phyloP scores from a whole-genome alignment of 495 filamentous ascomycete species.

The Physcia stellaris region DNA sequence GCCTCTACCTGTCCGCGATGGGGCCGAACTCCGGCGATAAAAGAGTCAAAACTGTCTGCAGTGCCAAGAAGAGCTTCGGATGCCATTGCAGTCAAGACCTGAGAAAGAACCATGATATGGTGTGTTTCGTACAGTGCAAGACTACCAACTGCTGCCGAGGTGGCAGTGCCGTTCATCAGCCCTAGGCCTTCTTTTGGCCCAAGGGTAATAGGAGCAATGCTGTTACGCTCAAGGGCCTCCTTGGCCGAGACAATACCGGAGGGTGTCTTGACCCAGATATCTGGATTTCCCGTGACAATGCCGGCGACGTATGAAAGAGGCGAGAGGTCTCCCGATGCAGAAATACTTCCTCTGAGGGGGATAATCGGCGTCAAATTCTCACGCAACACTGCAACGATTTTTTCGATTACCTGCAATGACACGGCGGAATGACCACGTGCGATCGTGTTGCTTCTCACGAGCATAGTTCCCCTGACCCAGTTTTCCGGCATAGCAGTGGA shows the following conservation, averaged over 20 bases:
- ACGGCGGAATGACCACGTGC: slow-evolving; percentile 47
- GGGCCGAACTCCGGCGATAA: slow-evolving; percentile 42
- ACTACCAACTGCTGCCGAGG: slow-evolving; percentile 35
- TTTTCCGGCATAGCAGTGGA: slow-evolving; percentile 25
- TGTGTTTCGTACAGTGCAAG: slow-evolving; percentile 44
- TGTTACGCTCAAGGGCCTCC: slow-evolving; percentile 25
- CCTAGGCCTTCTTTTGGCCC: slow-evolving; percentile 47
- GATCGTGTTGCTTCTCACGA: slow-evolving; percentile 42
- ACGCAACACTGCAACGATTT: slow-evolving; percentile 30
- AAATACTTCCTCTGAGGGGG: slow-evolving; percentile 51
- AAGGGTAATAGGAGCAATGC: slow-evolving; percentile 32
- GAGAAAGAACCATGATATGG: slow-evolving; percentile 41
- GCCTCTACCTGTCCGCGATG: slow-evolving; percentile 49
- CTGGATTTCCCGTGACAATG: slow-evolving; percentile 41
- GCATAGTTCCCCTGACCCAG: slow-evolving; percentile 42
- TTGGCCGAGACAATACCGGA: slow-evolving; percentile 30
- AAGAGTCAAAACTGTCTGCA: slow-evolving; percentile 41
- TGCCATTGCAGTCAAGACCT: slow-evolving; percentile 37
- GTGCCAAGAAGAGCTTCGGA: slow-evolving; percentile 37
- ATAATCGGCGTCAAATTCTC: slow-evolving; percentile 39
- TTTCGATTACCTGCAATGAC: slow-evolving; percentile 31
- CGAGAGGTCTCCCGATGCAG: slow-evolving; percentile 52
- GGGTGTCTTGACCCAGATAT: slow-evolving; percentile 29
- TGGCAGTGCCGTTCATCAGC: slow-evolving; percentile 51
- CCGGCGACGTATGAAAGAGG: slow-evolving; percentile 50